These are phyloP conservation scores for Taphrina populina DNA, from an alignment of 1,139 yeast genomes.

Conservation along the genomic window DNA sequence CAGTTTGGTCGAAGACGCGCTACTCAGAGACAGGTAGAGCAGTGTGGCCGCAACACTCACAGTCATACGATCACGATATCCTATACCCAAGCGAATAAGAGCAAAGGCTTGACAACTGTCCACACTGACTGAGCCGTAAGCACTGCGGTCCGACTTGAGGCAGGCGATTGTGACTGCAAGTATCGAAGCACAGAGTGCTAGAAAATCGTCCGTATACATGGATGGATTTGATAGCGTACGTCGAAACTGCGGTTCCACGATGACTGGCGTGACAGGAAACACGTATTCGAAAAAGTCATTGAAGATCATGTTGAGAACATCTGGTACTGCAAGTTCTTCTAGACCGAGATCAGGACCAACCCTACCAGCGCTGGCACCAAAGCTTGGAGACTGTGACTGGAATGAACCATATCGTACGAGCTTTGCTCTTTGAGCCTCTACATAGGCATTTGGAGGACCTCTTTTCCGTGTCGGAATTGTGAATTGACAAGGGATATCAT, in stretches of 20 bases:
- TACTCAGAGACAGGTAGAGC: background rate
- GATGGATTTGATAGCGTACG: slow-evolving; percentile 1
- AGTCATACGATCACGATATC: slow-evolving; percentile 9
- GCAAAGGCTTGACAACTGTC: background rate
- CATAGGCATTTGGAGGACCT: slow-evolving; percentile 23
- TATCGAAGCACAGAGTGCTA: slow-evolving; percentile 13
- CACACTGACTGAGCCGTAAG: background rate
- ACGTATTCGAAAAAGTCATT: slow-evolving; percentile 7
- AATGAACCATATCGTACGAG: slow-evolving; percentile 2
- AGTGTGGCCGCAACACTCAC: slow-evolving; percentile 11
- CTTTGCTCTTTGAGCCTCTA: slow-evolving; percentile 20
- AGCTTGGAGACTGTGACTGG: background rate
- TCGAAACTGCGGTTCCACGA: slow-evolving; percentile 13
- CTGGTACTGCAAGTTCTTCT: slow-evolving; percentile 3
- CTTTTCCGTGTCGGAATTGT: slow-evolving; percentile 11
- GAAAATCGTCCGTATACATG: slow-evolving; percentile 5
- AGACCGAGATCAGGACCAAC: slow-evolving; percentile 5
- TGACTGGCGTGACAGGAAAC: slow-evolving; percentile 13
- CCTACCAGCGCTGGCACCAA: background rate
- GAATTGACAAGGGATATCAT: slow-evolving; percentile 17
- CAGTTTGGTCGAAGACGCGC: background rate
- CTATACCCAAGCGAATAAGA: background rate
- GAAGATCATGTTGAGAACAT: slow-evolving; percentile 4
- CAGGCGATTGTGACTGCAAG: slow-evolving; percentile 9
- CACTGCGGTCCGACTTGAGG: background rate